Evolutionary conservation across 768 basidiomycete species (phyloP).

Genomic region (Russula abietina): DNA sequence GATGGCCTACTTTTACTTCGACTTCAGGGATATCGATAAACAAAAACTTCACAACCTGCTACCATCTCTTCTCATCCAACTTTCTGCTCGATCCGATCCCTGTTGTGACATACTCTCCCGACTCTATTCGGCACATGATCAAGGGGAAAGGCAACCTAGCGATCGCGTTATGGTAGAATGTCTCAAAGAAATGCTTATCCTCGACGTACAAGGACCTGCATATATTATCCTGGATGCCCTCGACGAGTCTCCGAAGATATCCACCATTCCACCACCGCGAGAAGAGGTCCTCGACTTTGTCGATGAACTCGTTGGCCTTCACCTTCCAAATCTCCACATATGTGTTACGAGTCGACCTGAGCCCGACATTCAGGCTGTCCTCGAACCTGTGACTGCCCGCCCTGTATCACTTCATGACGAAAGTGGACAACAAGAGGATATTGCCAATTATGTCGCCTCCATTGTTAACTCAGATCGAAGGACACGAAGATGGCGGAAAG

Average conservation of each 20-base stretch:
- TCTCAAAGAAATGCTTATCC: not conserved
- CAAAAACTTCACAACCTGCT: not conserved
- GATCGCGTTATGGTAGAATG: not conserved
- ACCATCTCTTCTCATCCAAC: constrained; percentile 5
- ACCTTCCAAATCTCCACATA: not conserved
- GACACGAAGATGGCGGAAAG: not conserved
- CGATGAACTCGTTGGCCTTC: not conserved
- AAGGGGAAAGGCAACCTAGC: not conserved
- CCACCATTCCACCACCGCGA: not conserved
- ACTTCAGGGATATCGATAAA: constrained; percentile 4
- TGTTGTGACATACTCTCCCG: not conserved
- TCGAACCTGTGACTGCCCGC: not conserved
- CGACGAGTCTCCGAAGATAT: not conserved
- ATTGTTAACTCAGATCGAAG: not conserved
- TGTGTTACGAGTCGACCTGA: not conserved
- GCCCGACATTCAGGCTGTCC: not conserved
- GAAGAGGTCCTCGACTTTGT: not conserved
- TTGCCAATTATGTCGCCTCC: not conserved
- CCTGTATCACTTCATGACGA: not conserved
- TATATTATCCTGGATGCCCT: not conserved
- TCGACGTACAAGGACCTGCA: not conserved
- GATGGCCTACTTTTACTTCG: constrained; percentile 9
- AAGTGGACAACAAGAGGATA: not conserved
- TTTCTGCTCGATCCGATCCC: not conserved
- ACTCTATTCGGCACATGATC: not conserved